These are phyloP conservation scores for Orbilia ellipsospora DNA, from an alignment of 2,329 filamentous ascomycete species.

Conservation along the genomic window DNA sequence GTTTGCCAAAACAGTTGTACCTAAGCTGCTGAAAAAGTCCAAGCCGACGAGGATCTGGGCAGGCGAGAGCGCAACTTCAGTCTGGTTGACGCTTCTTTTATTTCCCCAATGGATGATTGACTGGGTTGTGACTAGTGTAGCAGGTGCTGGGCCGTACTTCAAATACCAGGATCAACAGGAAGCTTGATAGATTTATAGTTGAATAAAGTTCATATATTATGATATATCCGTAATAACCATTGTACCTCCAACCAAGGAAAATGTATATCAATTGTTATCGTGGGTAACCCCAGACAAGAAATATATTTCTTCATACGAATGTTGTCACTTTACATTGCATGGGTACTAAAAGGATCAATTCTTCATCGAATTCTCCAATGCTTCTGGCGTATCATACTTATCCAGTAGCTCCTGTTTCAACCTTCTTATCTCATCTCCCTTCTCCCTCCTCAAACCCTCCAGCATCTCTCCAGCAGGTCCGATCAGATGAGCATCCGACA, in stretches of 20 bases:
- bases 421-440: not conserved
- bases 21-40: constrained; percentile 9
- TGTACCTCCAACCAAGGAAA: too few species aligned
- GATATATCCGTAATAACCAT: too few species aligned
- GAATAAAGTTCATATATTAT: too few species aligned
- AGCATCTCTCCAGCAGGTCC: not conserved
- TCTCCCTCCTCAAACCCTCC: not conserved
- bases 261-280: too few species aligned
- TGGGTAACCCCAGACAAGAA: too few species aligned
- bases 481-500: constrained; percentile 8
- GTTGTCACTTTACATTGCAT: too few species aligned
- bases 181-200: not conserved
- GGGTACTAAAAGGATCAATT: too few species aligned
- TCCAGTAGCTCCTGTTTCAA: constrained; percentile 3
- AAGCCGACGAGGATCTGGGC: constrained; percentile 21
- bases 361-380: not conserved
- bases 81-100: constrained; percentile 10
- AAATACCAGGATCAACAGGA: constrained; percentile 1
- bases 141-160: constrained; percentile 9
- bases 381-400: not conserved
- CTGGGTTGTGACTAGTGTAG: constrained; percentile 6
- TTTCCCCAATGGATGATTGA: constrained; percentile 14
- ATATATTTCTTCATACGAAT: too few species aligned
- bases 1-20: constrained; percentile 9
- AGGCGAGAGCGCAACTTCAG: constrained; percentile 9